A percentile compares a stretch with the other conserved stretches of the same genome.
Evolutionary conservation across 1,284 basidiomycete species (phyloP).

Genomic region (Anthracocystis walkeri): DNA sequence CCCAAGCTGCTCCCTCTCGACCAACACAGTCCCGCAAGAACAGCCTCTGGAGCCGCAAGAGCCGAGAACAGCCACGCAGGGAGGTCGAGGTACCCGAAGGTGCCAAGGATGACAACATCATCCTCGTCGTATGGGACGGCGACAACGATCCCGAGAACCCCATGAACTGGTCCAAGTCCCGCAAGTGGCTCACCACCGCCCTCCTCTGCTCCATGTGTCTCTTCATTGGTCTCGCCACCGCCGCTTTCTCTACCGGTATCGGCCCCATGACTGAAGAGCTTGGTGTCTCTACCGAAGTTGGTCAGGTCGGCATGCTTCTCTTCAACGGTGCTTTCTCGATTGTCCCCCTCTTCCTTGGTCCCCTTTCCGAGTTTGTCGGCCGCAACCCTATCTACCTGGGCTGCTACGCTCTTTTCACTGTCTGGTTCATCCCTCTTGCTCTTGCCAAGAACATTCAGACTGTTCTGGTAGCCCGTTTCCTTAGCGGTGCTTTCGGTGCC

Average conservation of each 20-base stretch:
- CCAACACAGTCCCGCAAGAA: slow-evolving; percentile 41
- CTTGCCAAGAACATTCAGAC: slow-evolving; percentile 67
- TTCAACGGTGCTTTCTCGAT: slow-evolving; percentile 62
- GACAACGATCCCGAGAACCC: slow-evolving; percentile 60
- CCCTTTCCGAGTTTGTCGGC: slow-evolving; percentile 68
- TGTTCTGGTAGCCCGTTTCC: slow-evolving; percentile 63
- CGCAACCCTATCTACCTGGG: slow-evolving; percentile 66
- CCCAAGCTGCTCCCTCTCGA: slow-evolving; percentile 3
- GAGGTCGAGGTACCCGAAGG: slow-evolving; percentile 31
- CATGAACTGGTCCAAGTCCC: slow-evolving; percentile 56
- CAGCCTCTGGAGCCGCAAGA: slow-evolving; percentile 52
- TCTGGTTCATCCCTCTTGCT: slow-evolving; percentile 65
- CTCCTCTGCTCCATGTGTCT: slow-evolving; percentile 65
- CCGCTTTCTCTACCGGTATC: slow-evolving; percentile 65
- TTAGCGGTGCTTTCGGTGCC: slow-evolving; percentile 67
- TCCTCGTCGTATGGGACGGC: slow-evolving; percentile 59
- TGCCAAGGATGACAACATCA: slow-evolving; percentile 52
- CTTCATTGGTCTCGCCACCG: slow-evolving; percentile 67
- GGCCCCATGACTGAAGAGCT: slow-evolving; percentile 64
- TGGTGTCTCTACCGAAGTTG: slow-evolving; percentile 60
- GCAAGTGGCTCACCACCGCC: slow-evolving; percentile 60
- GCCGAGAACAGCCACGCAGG: slow-evolving; percentile 36
- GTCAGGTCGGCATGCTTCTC: slow-evolving; percentile 67
- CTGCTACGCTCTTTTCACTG: slow-evolving; percentile 67
- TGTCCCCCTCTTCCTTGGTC: slow-evolving; percentile 66